Conservation (phyloP, 192 early-diverging fungal species). For the Coemansia sp. region DNA sequence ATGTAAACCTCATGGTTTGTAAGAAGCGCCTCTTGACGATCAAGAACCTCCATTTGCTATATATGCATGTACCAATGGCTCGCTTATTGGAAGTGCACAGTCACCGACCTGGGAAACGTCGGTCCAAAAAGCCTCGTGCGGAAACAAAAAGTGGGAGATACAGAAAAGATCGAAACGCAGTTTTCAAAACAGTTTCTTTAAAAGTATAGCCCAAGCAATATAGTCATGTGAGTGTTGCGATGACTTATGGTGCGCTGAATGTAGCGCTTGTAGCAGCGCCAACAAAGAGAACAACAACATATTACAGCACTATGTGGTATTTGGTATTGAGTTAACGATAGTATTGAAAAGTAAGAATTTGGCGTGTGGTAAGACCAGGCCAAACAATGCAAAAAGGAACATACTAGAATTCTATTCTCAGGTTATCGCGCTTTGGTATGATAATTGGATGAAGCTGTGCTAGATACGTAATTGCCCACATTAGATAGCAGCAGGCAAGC, state of each 20-base stretch:
- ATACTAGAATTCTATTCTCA: constrained; percentile 55
- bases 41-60: constrained; percentile 61
- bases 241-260: neutral
- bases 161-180: neutral
- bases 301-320: neutral
- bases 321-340: neutral
- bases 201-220: neutral
- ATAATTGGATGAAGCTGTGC: constrained; percentile 85
- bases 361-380: neutral
- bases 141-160: neutral
- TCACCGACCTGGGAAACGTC: neutral
- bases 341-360: neutral
- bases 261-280: no score
- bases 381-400: neutral
- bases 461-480: constrained; percentile 89
- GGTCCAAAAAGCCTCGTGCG: neutral
- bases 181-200: neutral
- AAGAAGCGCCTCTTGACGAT: constrained; percentile 62
- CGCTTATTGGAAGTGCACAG: neutral
- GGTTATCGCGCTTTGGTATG: constrained; percentile 68
- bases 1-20: constrained; percentile 70
- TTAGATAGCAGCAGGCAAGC: constrained; percentile 54
- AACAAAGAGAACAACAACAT: no score
- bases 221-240: neutral
- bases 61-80: neutral